Base-by-base conservation (phyloP, 2,329 filamentous ascomycete genomes). In the Talaromyces sp. region DNA sequence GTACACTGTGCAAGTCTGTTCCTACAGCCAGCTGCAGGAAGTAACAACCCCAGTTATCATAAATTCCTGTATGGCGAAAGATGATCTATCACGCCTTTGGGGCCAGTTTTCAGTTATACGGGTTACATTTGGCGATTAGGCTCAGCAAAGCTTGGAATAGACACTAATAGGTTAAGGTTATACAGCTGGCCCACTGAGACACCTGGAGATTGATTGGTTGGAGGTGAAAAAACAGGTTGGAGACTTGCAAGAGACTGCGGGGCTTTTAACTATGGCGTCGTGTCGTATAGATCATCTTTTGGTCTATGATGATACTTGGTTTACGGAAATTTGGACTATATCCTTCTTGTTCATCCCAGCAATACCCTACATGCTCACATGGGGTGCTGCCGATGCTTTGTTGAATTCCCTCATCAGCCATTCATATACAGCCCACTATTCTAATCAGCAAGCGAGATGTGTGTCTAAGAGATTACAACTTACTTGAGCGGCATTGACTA, bases 401-500 rank as follows among this genome's bases (percentile, higher is more conserved):
- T 72, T 73, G 37, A 81, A 69, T 62, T 70, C 71, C 65, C 73
- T 78, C 90, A 97, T 94, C 72, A 92, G 86, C 88, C 90, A 92
- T 79, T 97, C 93, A 75, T 97, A 97, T 6, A 92, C 87, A 27
- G 90, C 90, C 93, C 93, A 98, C 80, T 93, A 58, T 66, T 58
- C 37, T 33, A 11, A 62, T 66, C 39, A 66, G 65, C 15, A 15
- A 33, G 52, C n/a, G 11, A 43, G n/a, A 11, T 31, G 17, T 37
- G 13, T 8, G 37, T 6, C 11, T 25, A 2, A 35, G 35, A 35
- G 25, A 33, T 56, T 37, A 54, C 47, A 61, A 72, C 79, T 67
- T 76, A 83, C 82, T 75, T 89, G 87, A n/a, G 92, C 90, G 2
- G 94, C 93, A 80, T 97, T 97, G 45, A 97, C 94, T 61, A 96